Conservation (phyloP, 73 alveolate species). For the Paramecium bursaria region DNA sequence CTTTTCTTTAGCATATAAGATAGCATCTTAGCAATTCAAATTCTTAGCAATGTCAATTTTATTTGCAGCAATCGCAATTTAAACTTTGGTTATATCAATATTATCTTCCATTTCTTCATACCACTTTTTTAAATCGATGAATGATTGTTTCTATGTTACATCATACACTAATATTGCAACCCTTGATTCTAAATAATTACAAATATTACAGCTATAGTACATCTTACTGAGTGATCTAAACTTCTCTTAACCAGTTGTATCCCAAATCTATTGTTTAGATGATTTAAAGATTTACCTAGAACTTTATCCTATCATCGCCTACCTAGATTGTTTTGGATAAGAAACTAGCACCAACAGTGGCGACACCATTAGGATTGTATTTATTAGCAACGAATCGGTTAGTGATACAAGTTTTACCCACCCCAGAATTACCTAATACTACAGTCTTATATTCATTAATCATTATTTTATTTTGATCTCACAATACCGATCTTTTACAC, state of each 20-base stretch:
- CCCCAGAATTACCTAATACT: neutral
- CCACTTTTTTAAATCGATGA: neutral
- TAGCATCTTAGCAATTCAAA: neutral
- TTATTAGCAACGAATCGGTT: neutral
- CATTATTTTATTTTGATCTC: constrained; percentile 20
- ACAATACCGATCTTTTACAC: constrained; percentile 34
- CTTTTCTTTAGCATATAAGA: neutral
- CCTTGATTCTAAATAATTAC: no score
- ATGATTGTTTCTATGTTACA: neutral
- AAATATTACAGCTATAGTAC: neutral
- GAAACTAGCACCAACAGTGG: neutral
- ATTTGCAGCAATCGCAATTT: neutral
- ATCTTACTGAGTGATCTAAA: neutral
- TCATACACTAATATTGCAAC: neutral
- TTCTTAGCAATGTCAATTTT: neutral
- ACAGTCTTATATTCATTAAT: neutral
- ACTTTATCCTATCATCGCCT: no score
- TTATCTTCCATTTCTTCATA: neutral
- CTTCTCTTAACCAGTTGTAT: neutral
- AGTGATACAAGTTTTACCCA: neutral
- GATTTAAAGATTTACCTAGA: neutral
- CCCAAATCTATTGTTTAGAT: neutral
- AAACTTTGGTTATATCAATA: no score
- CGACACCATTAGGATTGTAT: neutral
- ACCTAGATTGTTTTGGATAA: neutral